phyloP scores from a whole-genome alignment of 2,329 filamentous ascomycete species.

The Pezicula rhizophila region DNA sequence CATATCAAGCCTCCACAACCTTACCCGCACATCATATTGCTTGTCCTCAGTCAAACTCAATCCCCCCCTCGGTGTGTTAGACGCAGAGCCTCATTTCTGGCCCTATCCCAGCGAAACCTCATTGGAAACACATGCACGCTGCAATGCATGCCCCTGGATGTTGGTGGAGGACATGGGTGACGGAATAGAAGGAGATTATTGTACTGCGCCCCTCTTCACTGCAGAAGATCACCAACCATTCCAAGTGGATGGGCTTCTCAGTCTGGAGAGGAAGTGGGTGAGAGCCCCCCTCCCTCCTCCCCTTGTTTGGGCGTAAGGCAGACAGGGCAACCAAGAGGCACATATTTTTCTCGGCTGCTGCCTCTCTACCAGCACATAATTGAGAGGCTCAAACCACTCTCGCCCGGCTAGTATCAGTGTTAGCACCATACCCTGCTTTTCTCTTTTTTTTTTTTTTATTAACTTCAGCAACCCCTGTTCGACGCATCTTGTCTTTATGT shows the following conservation, averaged over 20 bases:
- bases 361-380: background rate
- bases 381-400: background rate
- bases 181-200: background rate
- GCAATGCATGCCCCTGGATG: background rate
- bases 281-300: no score
- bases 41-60: background rate
- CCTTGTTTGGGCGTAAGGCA: conserved; percentile 6
- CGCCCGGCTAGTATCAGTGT: background rate
- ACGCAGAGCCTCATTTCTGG: conserved; percentile 8
- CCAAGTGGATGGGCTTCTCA: background rate
- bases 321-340: conserved; percentile 15
- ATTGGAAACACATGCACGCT: background rate
- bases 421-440: background rate
- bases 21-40: background rate
- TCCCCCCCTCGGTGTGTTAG: background rate
- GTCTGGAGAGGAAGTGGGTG: background rate
- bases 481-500: no score
- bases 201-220: background rate
- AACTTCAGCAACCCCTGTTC: no score
- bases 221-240: no score
- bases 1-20: conserved; percentile 8
- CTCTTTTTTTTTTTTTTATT: no score
- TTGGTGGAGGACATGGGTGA: background rate
- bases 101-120: background rate
- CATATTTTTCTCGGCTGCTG: conserved; percentile 6